Conservation (phyloP, 2,329 filamentous ascomycete species). For the Cryoendolithus antarcticus region DNA sequence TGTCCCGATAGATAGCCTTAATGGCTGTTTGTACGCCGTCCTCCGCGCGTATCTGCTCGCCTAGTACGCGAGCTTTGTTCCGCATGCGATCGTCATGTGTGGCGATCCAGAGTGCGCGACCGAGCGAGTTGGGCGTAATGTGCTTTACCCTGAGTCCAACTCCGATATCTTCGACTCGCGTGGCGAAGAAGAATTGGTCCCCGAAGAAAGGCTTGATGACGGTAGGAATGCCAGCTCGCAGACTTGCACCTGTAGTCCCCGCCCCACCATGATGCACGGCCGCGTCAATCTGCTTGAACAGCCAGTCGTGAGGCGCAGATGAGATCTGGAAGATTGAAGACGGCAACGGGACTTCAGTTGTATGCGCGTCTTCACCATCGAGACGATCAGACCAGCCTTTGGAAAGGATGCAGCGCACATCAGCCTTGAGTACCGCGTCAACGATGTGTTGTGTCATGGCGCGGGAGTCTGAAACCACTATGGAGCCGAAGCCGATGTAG, state of each 20-base stretch:
- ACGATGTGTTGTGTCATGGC: constrained; percentile 88
- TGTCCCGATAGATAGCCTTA: constrained; percentile 82
- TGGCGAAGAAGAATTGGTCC: constrained; percentile 93
- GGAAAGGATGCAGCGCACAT: constrained; percentile 85
- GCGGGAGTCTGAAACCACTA: constrained; percentile 79
- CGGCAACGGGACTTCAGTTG: constrained; percentile 58
- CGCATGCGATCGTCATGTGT: constrained; percentile 89
- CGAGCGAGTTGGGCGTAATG: constrained; percentile 76
- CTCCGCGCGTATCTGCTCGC: constrained; percentile 82
- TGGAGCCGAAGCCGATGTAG: constrained; percentile 93
- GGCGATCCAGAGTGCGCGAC: constrained; percentile 78
- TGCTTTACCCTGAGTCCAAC: constrained; percentile 84
- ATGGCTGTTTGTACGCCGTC: constrained; percentile 83
- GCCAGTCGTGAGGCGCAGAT: constrained; percentile 88
- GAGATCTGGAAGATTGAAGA: constrained; percentile 78
- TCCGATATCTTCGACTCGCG: constrained; percentile 79
- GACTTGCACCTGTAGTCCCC: constrained; percentile 85
- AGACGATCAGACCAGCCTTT: constrained; percentile 94
- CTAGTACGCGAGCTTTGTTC: constrained; percentile 65
- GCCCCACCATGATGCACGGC: constrained; percentile 90
- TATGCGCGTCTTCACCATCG: constrained; percentile 44
- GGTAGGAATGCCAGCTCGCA: constrained; percentile 82
- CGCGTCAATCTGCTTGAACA: constrained; percentile 87
- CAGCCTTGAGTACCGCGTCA: constrained; percentile 78
- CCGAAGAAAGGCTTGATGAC: constrained; percentile 96